phyloP scores from a whole-genome alignment of 805 yeast species.

The Metschnikowia santaceciliae region DNA sequence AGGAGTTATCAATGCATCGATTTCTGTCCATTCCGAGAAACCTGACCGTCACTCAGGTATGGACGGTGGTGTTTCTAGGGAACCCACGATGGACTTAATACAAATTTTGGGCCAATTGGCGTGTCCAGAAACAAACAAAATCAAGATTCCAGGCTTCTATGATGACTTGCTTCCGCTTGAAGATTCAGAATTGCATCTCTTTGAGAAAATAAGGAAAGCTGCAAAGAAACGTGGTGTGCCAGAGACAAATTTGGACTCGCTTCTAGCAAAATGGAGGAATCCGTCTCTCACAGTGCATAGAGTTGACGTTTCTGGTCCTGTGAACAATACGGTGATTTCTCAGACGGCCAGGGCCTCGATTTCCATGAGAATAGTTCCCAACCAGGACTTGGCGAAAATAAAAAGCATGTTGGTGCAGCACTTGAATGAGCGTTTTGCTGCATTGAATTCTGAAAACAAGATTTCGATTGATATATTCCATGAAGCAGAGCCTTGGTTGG shows the following conservation, averaged over 20 bases:
- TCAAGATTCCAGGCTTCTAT: constrained; percentile 69
- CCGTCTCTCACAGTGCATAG: constrained; percentile 89
- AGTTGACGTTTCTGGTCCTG: constrained; percentile 84
- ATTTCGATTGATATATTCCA: constrained; percentile 61
- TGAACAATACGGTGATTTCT: constrained; percentile 86
- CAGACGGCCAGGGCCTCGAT: constrained; percentile 69
- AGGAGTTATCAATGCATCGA: constrained; percentile 81
- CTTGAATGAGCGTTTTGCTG: constrained; percentile 44
- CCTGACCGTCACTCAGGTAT: constrained; percentile 96
- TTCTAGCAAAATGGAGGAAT: constrained; percentile 80
- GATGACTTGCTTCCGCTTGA: constrained; percentile 59
- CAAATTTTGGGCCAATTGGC: constrained; percentile 65
- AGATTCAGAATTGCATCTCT: constrained; percentile 54
- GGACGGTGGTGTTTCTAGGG: constrained; percentile 87
- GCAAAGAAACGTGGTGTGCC: constrained; percentile 31
- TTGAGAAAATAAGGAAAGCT: constrained; percentile 51
- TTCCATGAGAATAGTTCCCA: constrained; percentile 86
- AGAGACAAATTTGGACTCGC: constrained; percentile 37
- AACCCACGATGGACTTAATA: constrained; percentile 84
- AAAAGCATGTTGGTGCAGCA: constrained; percentile 47
- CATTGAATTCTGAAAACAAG: constrained; percentile 57
- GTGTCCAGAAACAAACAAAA: constrained; percentile 34
- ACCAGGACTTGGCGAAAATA: constrained; percentile 63
- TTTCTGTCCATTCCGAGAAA: constrained; percentile 63
- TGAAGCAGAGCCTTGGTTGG: constrained; percentile 96